Evolutionary conservation across 495 filamentous ascomycete species (phyloP), one percentile per base, ranked within the genome.

Genomic region (Neurospora terricola): DNA sequence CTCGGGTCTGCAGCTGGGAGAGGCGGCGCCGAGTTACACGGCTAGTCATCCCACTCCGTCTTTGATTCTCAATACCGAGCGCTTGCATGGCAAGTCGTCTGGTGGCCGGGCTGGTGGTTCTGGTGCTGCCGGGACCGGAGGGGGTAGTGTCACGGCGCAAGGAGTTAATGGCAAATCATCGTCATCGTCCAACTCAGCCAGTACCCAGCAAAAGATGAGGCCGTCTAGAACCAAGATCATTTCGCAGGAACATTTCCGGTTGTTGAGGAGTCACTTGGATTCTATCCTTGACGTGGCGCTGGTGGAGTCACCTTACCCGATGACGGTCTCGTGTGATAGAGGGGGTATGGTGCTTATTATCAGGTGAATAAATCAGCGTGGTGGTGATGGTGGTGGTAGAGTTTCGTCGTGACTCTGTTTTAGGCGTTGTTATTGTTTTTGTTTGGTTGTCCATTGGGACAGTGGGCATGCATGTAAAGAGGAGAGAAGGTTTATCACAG

Each of bases 281-380:
- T 88, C 90, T 18, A 90, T 99, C 72, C 87, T 91, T 74, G 96
- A 98, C 84, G 91, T 98, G 69, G 92, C 91, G 14, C 83, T 98
- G 72, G 81, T 99, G 77, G 93, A 97, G 83, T 86, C 87, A 72
- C 96, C 96, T 69, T 97, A 96, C 81, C 91, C 93, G 10, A 97
- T 98, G 94, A 89, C 92, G 48, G 86, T 98, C 37, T 94, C 91
- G 76, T 95, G 90, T 69, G 96, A 99, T 84, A 87, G 95, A 75
- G 91, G 90, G n/a, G 96, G 96, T 5, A 90, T 95, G 78, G 89
- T 98, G 69, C 97, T 96, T 85, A 90, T 98, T 42, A 97, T 96
- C 71, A 83, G 84, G 75, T 86, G 80, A 77, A 23, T 12, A 5
- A 69, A 39, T 23, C 6, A 38, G 14, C 18, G 9, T 23, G 69